Evolutionary conservation across 495 filamentous ascomycete species (phyloP).

Genomic region (Neurospora tetrasperma): DNA sequence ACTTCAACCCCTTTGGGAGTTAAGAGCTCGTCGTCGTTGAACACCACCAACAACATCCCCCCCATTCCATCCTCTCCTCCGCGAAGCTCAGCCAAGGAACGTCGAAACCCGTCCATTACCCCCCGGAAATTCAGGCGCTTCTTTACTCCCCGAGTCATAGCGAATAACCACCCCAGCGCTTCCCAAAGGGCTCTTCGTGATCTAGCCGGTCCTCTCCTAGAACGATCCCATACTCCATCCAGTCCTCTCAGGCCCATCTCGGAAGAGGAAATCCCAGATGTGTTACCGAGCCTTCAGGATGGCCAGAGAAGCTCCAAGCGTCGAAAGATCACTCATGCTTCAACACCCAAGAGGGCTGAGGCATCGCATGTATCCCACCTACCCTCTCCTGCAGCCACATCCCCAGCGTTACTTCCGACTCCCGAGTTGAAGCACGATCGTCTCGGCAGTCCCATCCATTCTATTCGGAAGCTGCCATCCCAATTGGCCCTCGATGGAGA

Average conservation of each 20-base stretch:
- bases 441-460: slow-evolving; percentile 29
- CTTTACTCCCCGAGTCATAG: slow-evolving; percentile 60
- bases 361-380: slow-evolving; percentile 10
- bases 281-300: slow-evolving; percentile 14
- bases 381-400: slow-evolving; percentile 18
- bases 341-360: slow-evolving; percentile 8
- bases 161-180: slow-evolving; percentile 36
- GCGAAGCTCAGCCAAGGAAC: slow-evolving; percentile 29
- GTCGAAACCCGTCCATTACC: slow-evolving; percentile 48
- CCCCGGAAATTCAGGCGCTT: slow-evolving; percentile 69
- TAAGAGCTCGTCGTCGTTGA: slow-evolving; percentile 16
- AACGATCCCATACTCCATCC: slow-evolving; percentile 42
- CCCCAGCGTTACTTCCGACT: slow-evolving; percentile 15
- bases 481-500: background rate
- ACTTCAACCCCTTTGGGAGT: slow-evolving; percentile 8
- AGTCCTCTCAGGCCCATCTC: slow-evolving; percentile 33
- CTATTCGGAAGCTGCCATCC: slow-evolving; percentile 10
- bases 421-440: slow-evolving; percentile 13
- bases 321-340: slow-evolving; percentile 26
- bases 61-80: slow-evolving; percentile 22
- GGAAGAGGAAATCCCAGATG: slow-evolving; percentile 20
- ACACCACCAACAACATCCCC: slow-evolving; percentile 14
- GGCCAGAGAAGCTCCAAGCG: slow-evolving; percentile 24
- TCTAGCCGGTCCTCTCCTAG: slow-evolving; percentile 54
- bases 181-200: slow-evolving; percentile 57